Base-by-base conservation (phyloP, 2,329 filamentous ascomycete genomes). In the Fusarium praegraminearum region DNA sequence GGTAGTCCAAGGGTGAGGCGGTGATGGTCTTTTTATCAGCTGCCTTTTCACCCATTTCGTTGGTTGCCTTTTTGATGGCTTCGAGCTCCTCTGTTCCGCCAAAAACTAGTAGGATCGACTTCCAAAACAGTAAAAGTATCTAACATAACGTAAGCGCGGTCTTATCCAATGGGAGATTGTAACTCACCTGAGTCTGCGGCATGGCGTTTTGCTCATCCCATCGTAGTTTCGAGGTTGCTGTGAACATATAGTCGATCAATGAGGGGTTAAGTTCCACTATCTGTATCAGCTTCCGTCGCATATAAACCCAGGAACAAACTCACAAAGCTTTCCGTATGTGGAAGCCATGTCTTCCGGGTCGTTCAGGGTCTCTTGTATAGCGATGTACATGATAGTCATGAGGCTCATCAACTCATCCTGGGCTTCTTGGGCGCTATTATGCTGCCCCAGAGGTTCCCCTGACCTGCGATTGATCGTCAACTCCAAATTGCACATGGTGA, bases 1-100 rank as follows among this genome's bases (percentile, higher is more conserved):
- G 95, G 76, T 99, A 99, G 76, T 99, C 96, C 13, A 99, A 83
- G 7, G 96, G 96, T 2, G 95, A 98, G 7, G 96, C 95, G 2
- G 93, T 97, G 65, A 99, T 95, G 45, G 92, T 84, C n/a, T 90
- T 90, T 71, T 92, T 91, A 52, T 89, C 87, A 72, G 90, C 89
- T 63, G 86, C 86, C 38, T 87, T 85, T 26, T 86, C 78, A 2
- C 76, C 83, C 30, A 85, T 83, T 70, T 93, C 90, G 54, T 86
- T 86, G 33, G 94, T 89, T 4, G 88, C 89, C 65, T 85, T 83
- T 79, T 98, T 98, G 35, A 93, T 87, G 60, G 88, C 85, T 32
- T 90, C 87, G 20, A 97, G 86, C 68, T 94, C 90, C 55, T 88
- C 79, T 38, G 89, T 90, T 41, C 93, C 93, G 28, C 96, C 96